Conservation (phyloP, 2,329 filamentous ascomycete species). For the Metarhizium humberi region DNA sequence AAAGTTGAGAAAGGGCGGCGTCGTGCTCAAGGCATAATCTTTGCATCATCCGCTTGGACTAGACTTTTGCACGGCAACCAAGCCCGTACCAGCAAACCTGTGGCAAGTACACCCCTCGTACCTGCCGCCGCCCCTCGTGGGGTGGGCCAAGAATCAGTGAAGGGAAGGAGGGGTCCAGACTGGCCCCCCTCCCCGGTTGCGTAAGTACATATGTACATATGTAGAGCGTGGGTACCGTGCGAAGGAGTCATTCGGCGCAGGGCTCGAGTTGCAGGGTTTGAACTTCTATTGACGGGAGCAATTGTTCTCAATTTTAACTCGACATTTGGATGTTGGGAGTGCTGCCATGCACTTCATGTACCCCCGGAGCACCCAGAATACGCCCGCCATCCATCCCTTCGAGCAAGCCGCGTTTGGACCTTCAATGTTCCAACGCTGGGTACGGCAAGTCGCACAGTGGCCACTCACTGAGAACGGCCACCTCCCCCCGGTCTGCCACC, state of each 20-base stretch:
- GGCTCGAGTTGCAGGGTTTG: background rate
- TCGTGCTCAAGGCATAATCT: background rate
- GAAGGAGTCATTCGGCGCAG: background rate
- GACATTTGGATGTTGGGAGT: background rate
- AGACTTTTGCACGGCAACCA: conserved; percentile 4
- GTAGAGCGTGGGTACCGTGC: background rate
- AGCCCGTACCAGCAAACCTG: conserved; percentile 3
- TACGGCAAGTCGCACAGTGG: background rate
- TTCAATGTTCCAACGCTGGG: too few relatives aligned
- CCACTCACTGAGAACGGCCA: background rate
- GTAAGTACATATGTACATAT: background rate
- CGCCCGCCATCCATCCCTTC: too few relatives aligned
- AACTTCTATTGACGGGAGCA: background rate
- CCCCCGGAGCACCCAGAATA: background rate
- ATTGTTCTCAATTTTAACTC: background rate
- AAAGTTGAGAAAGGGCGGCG: background rate
- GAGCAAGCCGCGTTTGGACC: too few relatives aligned
- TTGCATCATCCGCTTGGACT: conserved; percentile 5
- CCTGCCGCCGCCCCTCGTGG: conserved; percentile 8
- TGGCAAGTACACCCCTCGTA: conserved; percentile 9
- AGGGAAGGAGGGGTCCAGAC: conserved; percentile 2
- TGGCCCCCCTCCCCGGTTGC: background rate
- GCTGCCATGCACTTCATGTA: background rate
- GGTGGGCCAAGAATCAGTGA: conserved; percentile 3
- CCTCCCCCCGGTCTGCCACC: background rate